Base-by-base conservation (phyloP, 2,329 filamentous ascomycete genomes). In the Beauveria australis region DNA sequence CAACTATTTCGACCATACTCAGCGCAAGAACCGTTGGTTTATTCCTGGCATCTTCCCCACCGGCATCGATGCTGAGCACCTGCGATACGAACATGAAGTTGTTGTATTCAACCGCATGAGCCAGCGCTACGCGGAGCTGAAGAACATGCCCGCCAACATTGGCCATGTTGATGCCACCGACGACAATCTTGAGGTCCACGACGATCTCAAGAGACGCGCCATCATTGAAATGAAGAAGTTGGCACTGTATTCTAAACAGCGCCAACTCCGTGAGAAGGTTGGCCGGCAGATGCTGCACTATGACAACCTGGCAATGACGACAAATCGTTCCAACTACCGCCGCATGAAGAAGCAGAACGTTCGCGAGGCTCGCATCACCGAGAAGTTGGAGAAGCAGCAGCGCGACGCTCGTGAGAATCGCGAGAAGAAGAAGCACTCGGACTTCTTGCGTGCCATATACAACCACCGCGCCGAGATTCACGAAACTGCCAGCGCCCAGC, bases 361-460 rank as follows among this genome's bases (percentile, higher is more conserved):
- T 54, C 88, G 93, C 41, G 94, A 99, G 76, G 94, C 94, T 61
- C 89, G 93, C 61, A 95, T 99, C 66, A 99, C 94, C 0, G 94
- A 99, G 82, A 99, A 97, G 76, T 85, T 99, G 2, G 94, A 99
- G 83, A 97, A 97, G 78, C 92, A 99, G 74, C 94, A 99, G 73
- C 91, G 94, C 61, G 93, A 97, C 73, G 93, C 92, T 47, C 89
- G 94, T 62, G 93, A 97, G 78, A 91, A 89, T 66, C 90, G 95
- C 64, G 94, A 99, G 77, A 96, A 96, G 86, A 94, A 96, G 85
- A 96, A 95, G 78, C 93, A 97, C 71, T 85, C 83, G 63, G 93
- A 97, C 72, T 96, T 96, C 75, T 82, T 99, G 62, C 87, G 91
- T 64, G 89, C 92, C 41, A 91, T 99, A 57, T 82, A 91, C 66